Evolutionary conservation across 2,329 filamentous ascomycete species (phyloP).

Genomic region (Trematosphaeria pertusa): DNA sequence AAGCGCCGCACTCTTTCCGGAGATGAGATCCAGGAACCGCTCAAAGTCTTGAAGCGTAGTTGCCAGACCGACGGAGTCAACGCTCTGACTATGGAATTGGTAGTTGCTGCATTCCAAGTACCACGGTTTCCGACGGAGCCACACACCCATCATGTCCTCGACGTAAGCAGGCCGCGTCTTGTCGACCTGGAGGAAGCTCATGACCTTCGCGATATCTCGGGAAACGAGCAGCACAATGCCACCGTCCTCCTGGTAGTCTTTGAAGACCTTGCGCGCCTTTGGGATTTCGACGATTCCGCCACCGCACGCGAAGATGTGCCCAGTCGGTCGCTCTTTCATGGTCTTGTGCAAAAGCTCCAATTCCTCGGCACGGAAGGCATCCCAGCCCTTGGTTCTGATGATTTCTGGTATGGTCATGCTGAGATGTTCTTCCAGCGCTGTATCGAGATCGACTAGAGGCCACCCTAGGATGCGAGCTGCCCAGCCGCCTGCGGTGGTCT

Average conservation of each 20-base stretch:
- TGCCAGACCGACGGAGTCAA: conserved; percentile 57
- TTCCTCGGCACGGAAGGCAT: conserved; percentile 83
- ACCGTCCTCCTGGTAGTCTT: conserved; percentile 74
- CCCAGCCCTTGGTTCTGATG: conserved; percentile 81
- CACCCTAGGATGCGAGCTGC: conserved; percentile 77
- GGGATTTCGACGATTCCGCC: conserved; percentile 90
- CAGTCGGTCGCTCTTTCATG: conserved; percentile 75
- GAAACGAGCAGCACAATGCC: conserved; percentile 89
- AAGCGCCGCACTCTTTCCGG: conserved; percentile 64
- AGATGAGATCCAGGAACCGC: conserved; percentile 74
- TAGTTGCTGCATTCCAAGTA: conserved; percentile 94
- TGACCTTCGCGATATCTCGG: conserved; percentile 84
- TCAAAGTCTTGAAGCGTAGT: conserved; percentile 72
- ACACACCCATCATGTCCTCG: conserved; percentile 90
- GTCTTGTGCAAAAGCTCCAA: conserved; percentile 74
- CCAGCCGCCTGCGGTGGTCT: conserved; percentile 92
- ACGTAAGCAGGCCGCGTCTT: conserved; percentile 91
- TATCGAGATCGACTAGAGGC: conserved; percentile 85
- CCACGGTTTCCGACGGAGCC: conserved; percentile 86
- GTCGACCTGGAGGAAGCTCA: conserved; percentile 87
- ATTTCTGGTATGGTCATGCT: conserved; percentile 85
- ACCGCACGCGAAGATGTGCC: conserved; percentile 89
- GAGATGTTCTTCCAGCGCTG: conserved; percentile 77
- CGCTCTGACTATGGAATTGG: conserved; percentile 83
- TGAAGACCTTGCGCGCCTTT: conserved; percentile 77